Evolutionary conservation across 2,329 filamentous ascomycete species (phyloP).

Genomic region (Diaporthe longicolla): DNA sequence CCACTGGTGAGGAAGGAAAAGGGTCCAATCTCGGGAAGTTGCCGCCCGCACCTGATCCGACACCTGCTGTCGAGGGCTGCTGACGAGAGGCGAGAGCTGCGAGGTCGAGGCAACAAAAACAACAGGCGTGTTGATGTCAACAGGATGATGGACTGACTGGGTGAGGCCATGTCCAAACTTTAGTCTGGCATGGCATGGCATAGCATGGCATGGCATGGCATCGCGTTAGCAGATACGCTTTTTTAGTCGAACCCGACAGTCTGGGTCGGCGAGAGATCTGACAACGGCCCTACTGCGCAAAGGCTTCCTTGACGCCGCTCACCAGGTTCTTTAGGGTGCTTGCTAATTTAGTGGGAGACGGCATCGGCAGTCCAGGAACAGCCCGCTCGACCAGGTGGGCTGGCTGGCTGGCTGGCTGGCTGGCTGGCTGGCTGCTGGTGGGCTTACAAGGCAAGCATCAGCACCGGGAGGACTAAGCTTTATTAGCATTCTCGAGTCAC

Average conservation of each 20-base stretch:
- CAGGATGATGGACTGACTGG: background rate
- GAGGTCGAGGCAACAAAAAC: background rate
- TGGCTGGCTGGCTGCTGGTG: slow-evolving; percentile 1
- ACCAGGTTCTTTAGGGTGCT: slow-evolving; percentile 40
- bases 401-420: background rate
- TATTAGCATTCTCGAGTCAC: slow-evolving; percentile 20
- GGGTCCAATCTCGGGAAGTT: slow-evolving; percentile 15
- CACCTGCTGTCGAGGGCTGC: slow-evolving; percentile 10
- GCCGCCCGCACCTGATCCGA: slow-evolving; percentile 1
- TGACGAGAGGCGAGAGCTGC: background rate
- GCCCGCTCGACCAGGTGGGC: slow-evolving; percentile 34
- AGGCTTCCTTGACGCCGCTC: slow-evolving; percentile 43
- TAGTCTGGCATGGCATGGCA: slow-evolving; percentile 27
- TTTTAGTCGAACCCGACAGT: slow-evolving; percentile 57
- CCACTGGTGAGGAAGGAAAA: background rate
- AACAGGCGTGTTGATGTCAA: background rate
- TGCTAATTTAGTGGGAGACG: slow-evolving; percentile 44
- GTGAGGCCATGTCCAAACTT: slow-evolving; percentile 22
- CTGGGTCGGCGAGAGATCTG: slow-evolving; percentile 58
- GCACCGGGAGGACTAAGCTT: slow-evolving; percentile 24
- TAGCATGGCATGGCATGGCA: slow-evolving; percentile 35
- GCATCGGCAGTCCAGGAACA: slow-evolving; percentile 40
- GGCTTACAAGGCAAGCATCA: slow-evolving; percentile 31
- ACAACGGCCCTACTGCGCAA: slow-evolving; percentile 50
- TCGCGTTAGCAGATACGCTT: slow-evolving; percentile 47